Evolutionary conservation across 306 rosid species (phyloP), one percentile per base, ranked within the genome.

Genomic region (Crotalaria pallida): DNA sequence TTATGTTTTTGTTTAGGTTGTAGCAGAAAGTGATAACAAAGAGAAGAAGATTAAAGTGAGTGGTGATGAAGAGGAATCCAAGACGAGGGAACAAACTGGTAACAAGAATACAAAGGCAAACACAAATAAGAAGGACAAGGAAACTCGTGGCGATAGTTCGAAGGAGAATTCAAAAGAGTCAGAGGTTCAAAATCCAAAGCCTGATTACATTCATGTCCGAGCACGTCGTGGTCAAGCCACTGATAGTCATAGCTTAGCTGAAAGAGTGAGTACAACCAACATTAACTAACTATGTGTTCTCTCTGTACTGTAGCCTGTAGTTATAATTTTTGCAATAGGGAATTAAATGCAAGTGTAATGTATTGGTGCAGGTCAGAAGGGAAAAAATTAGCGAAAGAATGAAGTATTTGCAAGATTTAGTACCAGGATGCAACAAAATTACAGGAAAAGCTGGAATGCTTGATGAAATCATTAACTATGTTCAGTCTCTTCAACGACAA

Each of bases 361-460:
- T 69, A 44, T 64, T 88, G 73, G 86, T 58, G 45, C 80, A 94
- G 97, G 98, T 91, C 6, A 87, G 97, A 75, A 91, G 99, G 77
- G 99, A 94, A 63, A 94, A 88, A 47, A 94, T 94, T 6, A 91
- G 99, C 6, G 99, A 94, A 81, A 87, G 99, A 79, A 91, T 91
- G 99, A 91, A 86, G 84, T 89, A 87, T 81, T 77, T 94, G 58
- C 97, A 94, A 80, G 97, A 91, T 87, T 85, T 94, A 72, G 99
- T 94, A 40, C 99, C 99, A 1, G 99, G 99, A 1, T 94, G 99
- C 76, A 88, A 94, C 83, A 94, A 91, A 77, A 85, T 94, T 77
- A 84, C 97, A 1, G 97, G 96, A 66, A 94, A 94, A 83, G 99
- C 99, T 26, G 97, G 99, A 70, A 94, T 94, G 99, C 96, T 94